Evolutionary conservation across 2,329 filamentous ascomycete genomes (phyloP), one percentile per base, ranked within the genome.

Genomic region (Pochonia chlamydosporia): DNA sequence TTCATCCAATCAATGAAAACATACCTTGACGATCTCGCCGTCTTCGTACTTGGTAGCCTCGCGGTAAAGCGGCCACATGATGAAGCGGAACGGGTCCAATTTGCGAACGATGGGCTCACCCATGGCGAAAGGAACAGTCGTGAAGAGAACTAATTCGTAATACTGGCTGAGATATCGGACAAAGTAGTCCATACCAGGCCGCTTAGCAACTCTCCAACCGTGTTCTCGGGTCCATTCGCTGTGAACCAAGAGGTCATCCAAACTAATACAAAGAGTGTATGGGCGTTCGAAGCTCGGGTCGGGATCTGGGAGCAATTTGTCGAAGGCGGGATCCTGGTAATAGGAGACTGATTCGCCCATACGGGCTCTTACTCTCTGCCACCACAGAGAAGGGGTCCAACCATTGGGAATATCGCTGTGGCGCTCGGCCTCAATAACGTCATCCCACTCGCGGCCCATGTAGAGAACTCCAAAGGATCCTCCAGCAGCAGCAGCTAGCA

Each of bases 11-110:
- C 10, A 23, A 39, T 16, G 5, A 14, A 10, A 43, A 54, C 71
- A 54, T 71, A 90, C 89, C 84, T 99, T 99, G 69, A 99, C 81
- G 61, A 97, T 91, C 69, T 96, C 88, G 54, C 93, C 93, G 54
- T 95, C 87, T 69, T 96, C 87, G 66, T 96, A 99, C 60, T 91
- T 88, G 50, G 93, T 97, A n/a, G 92, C 93, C 68, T 99, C 93
- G 47, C 93, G 82, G 75, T 89, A 97, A 41, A 99, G 74, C 2
- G 91, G 90, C 87, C 90, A 97, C 72, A 91, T 86, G 65, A 97
- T 90, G 65, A 97, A 89, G 59, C 86, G 88, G 76, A 87, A 97
- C 30, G 92, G 93, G 63, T 99, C 93, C 50, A 99, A 75, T 70
- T 99, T 99, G 60, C 89, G 84, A 55, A 96, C 81, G 44, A 99